phyloP scores from a whole-genome alignment of 768 basidiomycete genomes.

The Mycena sanguinolenta region DNA sequence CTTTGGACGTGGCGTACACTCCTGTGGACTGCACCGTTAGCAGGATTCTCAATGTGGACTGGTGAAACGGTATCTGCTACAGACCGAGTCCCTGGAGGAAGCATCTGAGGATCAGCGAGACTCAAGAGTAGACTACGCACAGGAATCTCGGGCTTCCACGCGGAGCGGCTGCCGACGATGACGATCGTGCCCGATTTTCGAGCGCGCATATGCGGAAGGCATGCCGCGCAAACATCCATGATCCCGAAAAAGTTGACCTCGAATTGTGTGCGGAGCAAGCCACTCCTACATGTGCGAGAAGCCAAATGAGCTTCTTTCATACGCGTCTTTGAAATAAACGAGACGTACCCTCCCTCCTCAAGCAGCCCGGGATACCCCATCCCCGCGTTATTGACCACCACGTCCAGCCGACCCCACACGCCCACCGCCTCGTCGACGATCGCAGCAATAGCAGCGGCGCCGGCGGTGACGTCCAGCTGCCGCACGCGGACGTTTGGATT shows the following conservation, averaged over 20 bases:
- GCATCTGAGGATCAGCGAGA: not conserved
- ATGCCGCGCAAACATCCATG: slow-evolving; percentile 58
- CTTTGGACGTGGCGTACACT: slow-evolving; percentile 56
- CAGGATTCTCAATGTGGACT: not conserved
- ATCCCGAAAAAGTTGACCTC: slow-evolving; percentile 60
- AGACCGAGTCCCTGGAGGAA: slow-evolving; percentile 32
- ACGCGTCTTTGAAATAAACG: not conserved
- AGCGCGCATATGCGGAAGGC: slow-evolving; percentile 53
- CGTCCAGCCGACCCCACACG: slow-evolving; percentile 57
- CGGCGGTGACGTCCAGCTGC: slow-evolving; percentile 54
- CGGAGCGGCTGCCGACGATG: slow-evolving; percentile 54
- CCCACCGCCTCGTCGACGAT: slow-evolving; percentile 48
- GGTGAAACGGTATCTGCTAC: not conserved
- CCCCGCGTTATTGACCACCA: slow-evolving; percentile 62
- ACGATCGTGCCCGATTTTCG: slow-evolving; percentile 52
- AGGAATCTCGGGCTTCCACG: slow-evolving; percentile 50
- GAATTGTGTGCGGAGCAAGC: slow-evolving; percentile 48
- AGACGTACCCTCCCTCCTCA: slow-evolving; percentile 55
- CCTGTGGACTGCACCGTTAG: slow-evolving; percentile 32
- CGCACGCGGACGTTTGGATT: slow-evolving; percentile 44
- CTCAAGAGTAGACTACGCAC: slow-evolving; percentile 41
- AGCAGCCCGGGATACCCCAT: slow-evolving; percentile 45
- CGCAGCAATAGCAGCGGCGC: slow-evolving; percentile 44
- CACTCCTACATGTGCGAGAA: slow-evolving; percentile 26
- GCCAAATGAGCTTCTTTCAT: not conserved